Evolutionary conservation across 495 filamentous ascomycete genomes (phyloP).

Genomic region (Trichocladium uniseriatum): DNA sequence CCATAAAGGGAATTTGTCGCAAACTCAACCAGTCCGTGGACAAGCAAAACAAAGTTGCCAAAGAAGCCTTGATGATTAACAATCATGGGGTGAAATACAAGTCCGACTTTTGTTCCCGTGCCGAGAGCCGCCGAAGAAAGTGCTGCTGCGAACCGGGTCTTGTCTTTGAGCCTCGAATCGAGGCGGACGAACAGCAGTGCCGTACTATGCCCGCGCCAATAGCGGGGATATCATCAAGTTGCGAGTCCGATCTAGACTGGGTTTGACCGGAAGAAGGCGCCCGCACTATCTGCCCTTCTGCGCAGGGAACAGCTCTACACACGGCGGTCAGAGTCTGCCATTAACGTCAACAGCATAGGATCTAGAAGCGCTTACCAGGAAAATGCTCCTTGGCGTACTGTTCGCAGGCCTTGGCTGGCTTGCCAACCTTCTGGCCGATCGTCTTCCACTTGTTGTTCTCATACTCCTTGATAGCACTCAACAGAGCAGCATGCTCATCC

Average conservation of each 20-base stretch:
- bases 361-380: constrained; percentile 27
- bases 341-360: neutral
- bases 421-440: constrained; percentile 92
- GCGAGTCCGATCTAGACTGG: neutral
- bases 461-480: constrained; percentile 95
- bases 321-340: neutral
- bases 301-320: constrained; percentile 15
- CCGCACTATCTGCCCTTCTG: constrained; percentile 6
- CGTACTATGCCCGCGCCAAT: too few species aligned
- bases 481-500: constrained; percentile 49
- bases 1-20: neutral
- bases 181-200: too few species aligned
- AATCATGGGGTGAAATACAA: neutral
- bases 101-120: neutral
- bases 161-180: neutral
- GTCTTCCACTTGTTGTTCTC: constrained; percentile 97
- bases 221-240: too few species aligned
- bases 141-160: neutral
- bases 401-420: constrained; percentile 98
- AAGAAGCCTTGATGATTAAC: neutral
- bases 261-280: too few species aligned
- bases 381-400: constrained; percentile 98
- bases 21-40: neutral
- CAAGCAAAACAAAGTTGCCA: neutral
- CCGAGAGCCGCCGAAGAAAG: neutral